These are phyloP conservation scores for Penicillium odoratum DNA, from an alignment of 495 filamentous ascomycete species.

Conservation along the genomic window DNA sequence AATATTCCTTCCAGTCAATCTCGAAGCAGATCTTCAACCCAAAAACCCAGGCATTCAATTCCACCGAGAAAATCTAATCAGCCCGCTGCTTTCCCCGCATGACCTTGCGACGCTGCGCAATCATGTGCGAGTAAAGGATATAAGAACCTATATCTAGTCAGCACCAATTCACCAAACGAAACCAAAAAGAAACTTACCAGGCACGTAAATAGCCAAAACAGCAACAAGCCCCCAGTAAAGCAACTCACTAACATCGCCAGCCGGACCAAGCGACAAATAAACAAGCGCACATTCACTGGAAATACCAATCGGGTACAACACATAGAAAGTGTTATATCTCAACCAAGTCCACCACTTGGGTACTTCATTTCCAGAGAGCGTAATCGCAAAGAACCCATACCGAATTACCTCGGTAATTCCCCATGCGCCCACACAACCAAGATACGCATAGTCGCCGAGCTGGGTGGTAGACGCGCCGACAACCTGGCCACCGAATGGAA, in stretches of 20 bases:
- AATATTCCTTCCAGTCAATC: not conserved
- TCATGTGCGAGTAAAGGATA: constrained; percentile 92
- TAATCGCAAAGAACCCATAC: constrained; percentile 83
- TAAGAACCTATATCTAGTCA: constrained; percentile 53
- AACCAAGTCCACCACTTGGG: constrained; percentile 75
- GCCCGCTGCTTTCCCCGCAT: constrained; percentile 42
- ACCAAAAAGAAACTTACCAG: constrained; percentile 33
- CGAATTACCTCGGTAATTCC: constrained; percentile 81
- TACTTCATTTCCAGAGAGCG: constrained; percentile 57
- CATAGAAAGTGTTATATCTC: constrained; percentile 88
- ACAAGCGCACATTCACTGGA: constrained; percentile 80
- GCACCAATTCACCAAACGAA: too few species aligned
- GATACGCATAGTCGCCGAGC: constrained; percentile 42
- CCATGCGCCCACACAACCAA: constrained; percentile 70
- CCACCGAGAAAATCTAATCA: constrained; percentile 19
- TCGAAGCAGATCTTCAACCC: not conserved
- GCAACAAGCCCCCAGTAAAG: constrained; percentile 61
- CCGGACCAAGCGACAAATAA: constrained; percentile 60
- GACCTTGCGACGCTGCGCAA: constrained; percentile 78
- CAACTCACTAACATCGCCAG: constrained; percentile 43
- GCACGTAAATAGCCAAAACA: constrained; percentile 73
- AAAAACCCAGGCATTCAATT: not conserved
- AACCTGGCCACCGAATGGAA: constrained; percentile 50
- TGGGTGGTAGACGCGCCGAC: constrained; percentile 29
- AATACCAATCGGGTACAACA: constrained; percentile 92